phyloP scores from a whole-genome alignment of 2,329 filamentous ascomycete species.

The Fusarium protoensiforme region DNA sequence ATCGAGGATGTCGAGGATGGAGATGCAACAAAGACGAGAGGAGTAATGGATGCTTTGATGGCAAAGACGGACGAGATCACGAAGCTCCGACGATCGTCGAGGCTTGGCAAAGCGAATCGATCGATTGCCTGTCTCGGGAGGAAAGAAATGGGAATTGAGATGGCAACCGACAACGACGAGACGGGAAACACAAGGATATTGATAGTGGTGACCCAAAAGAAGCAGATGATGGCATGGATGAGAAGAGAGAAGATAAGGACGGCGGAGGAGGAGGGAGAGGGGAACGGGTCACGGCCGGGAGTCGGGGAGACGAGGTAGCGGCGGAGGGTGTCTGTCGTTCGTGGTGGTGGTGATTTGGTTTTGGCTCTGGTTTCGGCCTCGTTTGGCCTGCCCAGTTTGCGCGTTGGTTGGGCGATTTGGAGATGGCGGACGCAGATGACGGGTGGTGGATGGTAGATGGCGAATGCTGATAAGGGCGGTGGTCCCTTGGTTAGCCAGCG shows the following conservation, averaged over 20 bases:
- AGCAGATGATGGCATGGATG: constrained; percentile 1
- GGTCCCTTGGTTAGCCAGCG: constrained; percentile 1
- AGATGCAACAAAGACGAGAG: constrained; percentile 4
- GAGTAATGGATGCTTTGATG: not conserved
- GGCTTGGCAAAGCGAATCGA: constrained; percentile 25
- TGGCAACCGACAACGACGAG: constrained; percentile 1
- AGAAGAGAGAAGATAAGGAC: constrained; percentile 16
- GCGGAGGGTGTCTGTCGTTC: constrained; percentile 3
- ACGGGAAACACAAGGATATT: constrained; percentile 13
- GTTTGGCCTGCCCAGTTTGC: constrained; percentile 10
- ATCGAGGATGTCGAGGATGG: constrained; percentile 4
- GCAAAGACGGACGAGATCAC: constrained; percentile 4
- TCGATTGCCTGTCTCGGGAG: constrained; percentile 12
- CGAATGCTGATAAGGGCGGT: constrained; percentile 38
- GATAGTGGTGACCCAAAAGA: constrained; percentile 4
- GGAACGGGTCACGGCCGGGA: constrained; percentile 28
- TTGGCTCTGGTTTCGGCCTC: constrained; percentile 20
- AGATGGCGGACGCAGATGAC: constrained; percentile 15
- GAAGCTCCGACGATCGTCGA: constrained; percentile 24
- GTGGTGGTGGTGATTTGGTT: constrained; percentile 33
- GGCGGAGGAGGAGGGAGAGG: constrained; percentile 27
- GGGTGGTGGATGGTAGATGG: constrained; percentile 39
- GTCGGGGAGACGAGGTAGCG: constrained; percentile 21
- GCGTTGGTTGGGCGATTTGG: constrained; percentile 26
- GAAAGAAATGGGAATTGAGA: constrained; percentile 5